Conservation (phyloP, 2,329 filamentous ascomycete genomes). For the Peltaster fructicola region DNA sequence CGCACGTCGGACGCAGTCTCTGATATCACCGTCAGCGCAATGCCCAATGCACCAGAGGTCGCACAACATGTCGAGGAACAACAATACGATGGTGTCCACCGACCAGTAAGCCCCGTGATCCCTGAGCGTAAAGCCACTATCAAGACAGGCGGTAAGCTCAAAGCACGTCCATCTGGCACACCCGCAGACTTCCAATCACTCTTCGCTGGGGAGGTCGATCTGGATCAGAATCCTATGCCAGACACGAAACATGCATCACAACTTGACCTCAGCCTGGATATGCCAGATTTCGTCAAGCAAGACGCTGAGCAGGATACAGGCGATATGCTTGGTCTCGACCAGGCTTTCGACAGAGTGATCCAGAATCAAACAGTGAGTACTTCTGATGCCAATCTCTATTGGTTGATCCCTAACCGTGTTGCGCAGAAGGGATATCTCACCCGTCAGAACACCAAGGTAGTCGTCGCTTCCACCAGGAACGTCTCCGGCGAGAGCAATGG, state of each 20-base stretch:
- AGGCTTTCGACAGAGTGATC: slow-evolving; percentile 88
- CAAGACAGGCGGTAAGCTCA: slow-evolving; percentile 68
- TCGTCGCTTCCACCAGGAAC: slow-evolving; percentile 61
- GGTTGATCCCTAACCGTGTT: slow-evolving; percentile 25
- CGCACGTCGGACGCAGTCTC: no score
- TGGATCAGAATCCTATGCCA: slow-evolving; percentile 35
- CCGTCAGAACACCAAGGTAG: slow-evolving; percentile 95
- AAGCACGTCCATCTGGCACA: slow-evolving; percentile 74
- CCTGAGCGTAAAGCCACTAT: slow-evolving; percentile 77
- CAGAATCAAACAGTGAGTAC: slow-evolving; percentile 83
- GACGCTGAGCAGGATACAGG: slow-evolving; percentile 46
- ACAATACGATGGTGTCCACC: no score
- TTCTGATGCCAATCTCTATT: slow-evolving; percentile 3
- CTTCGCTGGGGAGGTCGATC: slow-evolving; percentile 65
- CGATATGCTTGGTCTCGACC: slow-evolving; percentile 71
- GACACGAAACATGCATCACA: slow-evolving; percentile 5
- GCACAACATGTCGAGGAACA: no score
- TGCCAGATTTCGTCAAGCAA: slow-evolving; percentile 50
- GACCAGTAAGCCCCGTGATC: no score
- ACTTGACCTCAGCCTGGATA: slow-evolving; percentile 37
- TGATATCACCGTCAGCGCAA: no score
- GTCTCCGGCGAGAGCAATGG: slow-evolving; percentile 23
- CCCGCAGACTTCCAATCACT: slow-evolving; percentile 70
- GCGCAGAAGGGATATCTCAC: slow-evolving; percentile 91
- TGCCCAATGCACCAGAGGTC: no score